phyloP scores from a whole-genome alignment of 2,329 filamentous ascomycete species.

The Pseudogymnoascus pannorum region DNA sequence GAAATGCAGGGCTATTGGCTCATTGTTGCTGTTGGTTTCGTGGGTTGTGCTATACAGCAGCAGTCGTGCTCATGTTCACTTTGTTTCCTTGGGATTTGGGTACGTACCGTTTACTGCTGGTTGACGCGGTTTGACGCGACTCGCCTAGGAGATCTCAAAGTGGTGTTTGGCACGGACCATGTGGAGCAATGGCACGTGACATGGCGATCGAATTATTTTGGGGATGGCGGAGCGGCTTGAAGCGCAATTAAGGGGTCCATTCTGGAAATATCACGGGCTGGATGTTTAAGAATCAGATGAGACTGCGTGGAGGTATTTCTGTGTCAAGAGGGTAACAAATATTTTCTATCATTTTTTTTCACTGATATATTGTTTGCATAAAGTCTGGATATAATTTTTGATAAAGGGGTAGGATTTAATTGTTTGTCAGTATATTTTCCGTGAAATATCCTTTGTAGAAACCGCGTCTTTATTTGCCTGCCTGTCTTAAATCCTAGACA shows the following conservation, averaged over 20 bases:
- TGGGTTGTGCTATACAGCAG: background rate
- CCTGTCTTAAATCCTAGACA: background rate
- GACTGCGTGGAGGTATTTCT: background rate
- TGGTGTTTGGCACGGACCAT: background rate
- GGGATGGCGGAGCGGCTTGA: background rate
- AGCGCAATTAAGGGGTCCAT: background rate
- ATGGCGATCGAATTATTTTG: background rate
- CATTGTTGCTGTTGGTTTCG: background rate
- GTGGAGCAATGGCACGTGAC: background rate
- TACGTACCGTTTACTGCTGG: background rate
- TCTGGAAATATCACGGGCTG: background rate
- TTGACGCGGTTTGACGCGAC: constrained; percentile 8
- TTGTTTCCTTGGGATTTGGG: background rate
- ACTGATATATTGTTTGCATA: background rate
- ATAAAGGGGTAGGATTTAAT: background rate
- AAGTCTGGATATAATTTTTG: background rate
- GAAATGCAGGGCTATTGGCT: background rate
- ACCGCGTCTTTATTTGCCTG: background rate
- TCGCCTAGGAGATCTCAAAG: background rate
- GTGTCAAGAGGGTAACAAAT: background rate
- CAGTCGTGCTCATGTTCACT: background rate
- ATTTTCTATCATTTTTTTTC: background rate
- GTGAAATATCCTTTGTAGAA: background rate
- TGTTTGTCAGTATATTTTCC: background rate
- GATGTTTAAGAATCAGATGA: background rate